phyloP scores from a whole-genome alignment of 805 yeast species.

The Starmerella davenportii region DNA sequence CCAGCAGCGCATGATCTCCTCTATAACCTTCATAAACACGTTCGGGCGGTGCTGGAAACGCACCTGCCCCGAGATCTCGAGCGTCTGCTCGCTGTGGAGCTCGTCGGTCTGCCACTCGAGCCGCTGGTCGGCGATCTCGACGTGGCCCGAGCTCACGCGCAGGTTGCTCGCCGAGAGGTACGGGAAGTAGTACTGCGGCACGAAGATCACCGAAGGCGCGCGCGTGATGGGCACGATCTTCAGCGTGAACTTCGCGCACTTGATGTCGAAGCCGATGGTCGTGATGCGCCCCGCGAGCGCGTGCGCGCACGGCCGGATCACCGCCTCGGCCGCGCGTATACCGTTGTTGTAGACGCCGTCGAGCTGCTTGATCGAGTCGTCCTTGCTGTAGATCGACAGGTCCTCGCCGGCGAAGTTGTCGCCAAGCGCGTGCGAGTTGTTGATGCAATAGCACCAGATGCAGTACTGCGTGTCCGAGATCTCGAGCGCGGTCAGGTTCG shows the following conservation, averaged over 20 bases:
- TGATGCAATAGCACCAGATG: slow-evolving; percentile 67
- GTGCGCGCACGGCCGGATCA: slow-evolving; percentile 59
- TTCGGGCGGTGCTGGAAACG: slow-evolving; percentile 10
- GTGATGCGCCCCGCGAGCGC: slow-evolving; percentile 42
- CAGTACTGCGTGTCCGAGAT: slow-evolving; percentile 53
- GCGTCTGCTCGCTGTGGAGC: slow-evolving; percentile 7
- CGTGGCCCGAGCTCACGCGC: background rate
- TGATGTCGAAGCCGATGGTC: slow-evolving; percentile 42
- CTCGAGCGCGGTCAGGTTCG: slow-evolving; percentile 62
- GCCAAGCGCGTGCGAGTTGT: slow-evolving; percentile 68
- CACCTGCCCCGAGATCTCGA: slow-evolving; percentile 11
- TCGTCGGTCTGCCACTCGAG: slow-evolving; percentile 15
- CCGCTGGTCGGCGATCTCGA: slow-evolving; percentile 7
- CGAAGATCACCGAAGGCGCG: slow-evolving; percentile 26
- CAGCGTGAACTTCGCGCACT: slow-evolving; percentile 30
- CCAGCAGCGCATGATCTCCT: background rate
- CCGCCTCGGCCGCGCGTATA: slow-evolving; percentile 54
- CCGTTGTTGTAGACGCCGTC: slow-evolving; percentile 29
- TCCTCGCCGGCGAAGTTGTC: slow-evolving; percentile 91
- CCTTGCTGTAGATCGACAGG: slow-evolving; percentile 61
- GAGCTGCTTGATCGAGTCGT: slow-evolving; percentile 10
- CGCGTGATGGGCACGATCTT: slow-evolving; percentile 24
- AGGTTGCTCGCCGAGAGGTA: background rate
- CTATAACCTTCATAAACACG: background rate
- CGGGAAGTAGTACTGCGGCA: slow-evolving; percentile 59